Conservation (phyloP, 164 flowering plant genomes). For the Annona squamosa region DNA sequence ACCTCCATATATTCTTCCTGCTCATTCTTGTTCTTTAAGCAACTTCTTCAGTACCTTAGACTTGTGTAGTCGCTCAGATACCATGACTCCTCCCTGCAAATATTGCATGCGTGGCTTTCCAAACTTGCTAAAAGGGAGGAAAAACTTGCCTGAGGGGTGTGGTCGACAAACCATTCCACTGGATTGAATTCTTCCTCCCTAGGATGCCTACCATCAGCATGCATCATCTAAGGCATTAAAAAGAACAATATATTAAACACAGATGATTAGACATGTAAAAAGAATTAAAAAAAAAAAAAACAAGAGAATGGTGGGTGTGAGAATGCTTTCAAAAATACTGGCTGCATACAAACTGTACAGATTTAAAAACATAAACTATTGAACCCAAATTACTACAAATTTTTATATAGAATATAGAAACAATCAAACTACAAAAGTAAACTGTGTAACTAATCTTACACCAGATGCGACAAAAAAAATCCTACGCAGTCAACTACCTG, state of each 20-base stretch:
- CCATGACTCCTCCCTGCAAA: slow-evolving; percentile 62
- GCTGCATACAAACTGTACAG: background rate
- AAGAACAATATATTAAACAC: background rate
- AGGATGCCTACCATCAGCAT: slow-evolving; percentile 25
- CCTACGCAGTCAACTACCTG: too few relatives aligned
- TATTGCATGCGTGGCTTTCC: background rate
- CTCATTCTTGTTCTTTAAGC: slow-evolving; percentile 66
- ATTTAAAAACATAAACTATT: background rate
- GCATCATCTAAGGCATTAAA: slow-evolving; percentile 35
- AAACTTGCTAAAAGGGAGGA: too few relatives aligned
- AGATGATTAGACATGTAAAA: background rate
- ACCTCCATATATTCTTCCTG: slow-evolving; percentile 70
- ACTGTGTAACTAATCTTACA: background rate
- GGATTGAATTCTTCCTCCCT: slow-evolving; percentile 61
- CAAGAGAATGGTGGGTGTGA: background rate
- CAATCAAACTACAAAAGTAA: background rate
- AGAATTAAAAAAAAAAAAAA: too few relatives aligned
- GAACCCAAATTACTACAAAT: too few relatives aligned
- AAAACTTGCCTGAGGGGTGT: slow-evolving; percentile 57
- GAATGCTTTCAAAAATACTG: background rate
- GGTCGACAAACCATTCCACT: slow-evolving; percentile 68
- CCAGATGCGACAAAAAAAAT: background rate
- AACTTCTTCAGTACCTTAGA: slow-evolving; percentile 67
- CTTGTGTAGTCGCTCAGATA: slow-evolving; percentile 51
- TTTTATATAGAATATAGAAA: background rate